Evolutionary conservation across 495 filamentous ascomycete genomes (phyloP), one percentile per base, ranked within the genome.

Genomic region (Diplogelasinospora grovesii): DNA sequence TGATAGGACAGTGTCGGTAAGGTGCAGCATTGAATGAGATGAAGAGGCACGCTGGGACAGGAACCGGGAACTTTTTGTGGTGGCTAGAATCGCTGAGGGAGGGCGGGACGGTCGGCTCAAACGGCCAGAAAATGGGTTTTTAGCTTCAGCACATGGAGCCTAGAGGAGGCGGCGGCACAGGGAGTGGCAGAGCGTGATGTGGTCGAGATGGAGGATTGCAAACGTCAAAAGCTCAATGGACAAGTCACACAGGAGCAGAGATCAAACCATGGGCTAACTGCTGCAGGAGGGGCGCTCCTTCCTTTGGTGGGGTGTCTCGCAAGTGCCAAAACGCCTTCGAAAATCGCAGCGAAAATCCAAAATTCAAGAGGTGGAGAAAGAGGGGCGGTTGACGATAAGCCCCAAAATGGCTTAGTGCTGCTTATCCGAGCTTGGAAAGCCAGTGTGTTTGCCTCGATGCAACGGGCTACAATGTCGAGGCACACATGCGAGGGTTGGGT

Each of bases 1-100:
- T 39, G 29, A 26, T 25, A 32, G 44, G 30, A 36, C n/a, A 39
- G 36, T 15, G 19, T 31, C 21, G 29, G 36, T 30, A 41, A 25
- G 18, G 29, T 41, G 36, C 36, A 46, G 35, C 13, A 14, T 20
- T 8, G 38, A 14, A 13, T 19, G 27, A 21, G 8, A 23, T 22
- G 34, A 22, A 7, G 3, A 14, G 34, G 32, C 16, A 35, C 32
- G n/a, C 13, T 18, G 19, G 20, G 34, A 22, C 33, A 36, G 23
- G 33, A 21, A 36, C 33, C 16, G 16, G 18, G 14, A 13, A 19
- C 20, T 15, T 3, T 2, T 3, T 6, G 29, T 14, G 29, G 20
- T 18, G 14, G 5, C 2, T n/a, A 32, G 29, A 3, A n/a, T n/a
- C n/a, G n/a, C n/a, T n/a, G n/a, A n/a, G n/a, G n/a, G n/a, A n/a